Conservation (phyloP, 176 grass and related monocot genomes). For the Carex parvula region DNA sequence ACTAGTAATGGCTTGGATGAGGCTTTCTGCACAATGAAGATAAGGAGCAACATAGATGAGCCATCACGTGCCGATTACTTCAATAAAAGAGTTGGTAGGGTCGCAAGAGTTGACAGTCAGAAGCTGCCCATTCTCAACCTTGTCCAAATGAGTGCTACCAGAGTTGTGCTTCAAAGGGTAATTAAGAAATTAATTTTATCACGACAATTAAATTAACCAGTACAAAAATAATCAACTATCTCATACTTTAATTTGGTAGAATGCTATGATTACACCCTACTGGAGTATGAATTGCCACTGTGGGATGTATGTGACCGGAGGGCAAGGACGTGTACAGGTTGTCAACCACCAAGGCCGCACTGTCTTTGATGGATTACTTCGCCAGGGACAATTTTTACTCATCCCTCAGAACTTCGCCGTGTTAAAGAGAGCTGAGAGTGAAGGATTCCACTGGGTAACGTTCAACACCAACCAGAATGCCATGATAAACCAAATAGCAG, state of each 20-base stretch:
- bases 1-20: constrained; percentile 24
- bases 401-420: constrained; percentile 24
- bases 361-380: constrained; percentile 22
- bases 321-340: constrained; percentile 12
- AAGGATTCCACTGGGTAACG: constrained; percentile 17
- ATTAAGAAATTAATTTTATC: too few species aligned
- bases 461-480: constrained; percentile 33
- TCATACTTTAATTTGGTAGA: neutral
- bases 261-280: constrained; percentile 13
- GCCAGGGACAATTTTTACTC: constrained; percentile 16
- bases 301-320: constrained; percentile 30
- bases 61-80: constrained; percentile 23
- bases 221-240: too few species aligned
- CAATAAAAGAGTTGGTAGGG: constrained; percentile 14
- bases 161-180: constrained; percentile 30
- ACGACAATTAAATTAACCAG: too few species aligned
- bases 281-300: constrained; percentile 34
- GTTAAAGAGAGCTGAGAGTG: neutral
- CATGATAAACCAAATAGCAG: neutral
- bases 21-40: constrained; percentile 32
- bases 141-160: constrained; percentile 37
- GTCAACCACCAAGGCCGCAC: neutral
- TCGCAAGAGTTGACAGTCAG: constrained; percentile 24
- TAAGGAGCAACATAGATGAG: constrained; percentile 28
- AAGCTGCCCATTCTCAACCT: constrained; percentile 33